phyloP scores from a whole-genome alignment of 495 filamentous ascomycete species.

The Lepidopterella palustris region DNA sequence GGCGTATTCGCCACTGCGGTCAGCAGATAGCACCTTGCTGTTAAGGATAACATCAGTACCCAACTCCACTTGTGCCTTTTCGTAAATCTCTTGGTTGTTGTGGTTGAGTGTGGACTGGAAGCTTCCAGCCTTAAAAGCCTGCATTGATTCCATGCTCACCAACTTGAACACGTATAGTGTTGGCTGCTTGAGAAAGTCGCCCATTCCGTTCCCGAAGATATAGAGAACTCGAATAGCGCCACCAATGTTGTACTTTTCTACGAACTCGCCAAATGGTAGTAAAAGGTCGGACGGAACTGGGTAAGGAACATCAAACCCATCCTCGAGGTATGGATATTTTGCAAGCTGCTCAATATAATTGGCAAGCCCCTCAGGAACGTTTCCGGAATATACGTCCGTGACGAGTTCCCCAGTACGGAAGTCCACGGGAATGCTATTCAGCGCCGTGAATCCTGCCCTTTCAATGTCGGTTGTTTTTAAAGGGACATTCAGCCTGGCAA shows the following conservation, averaged over 20 bases:
- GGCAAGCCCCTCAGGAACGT: slow-evolving; percentile 27
- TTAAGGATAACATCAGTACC: slow-evolving; percentile 33
- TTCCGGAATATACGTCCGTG: neutral
- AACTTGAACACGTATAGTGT: slow-evolving; percentile 31
- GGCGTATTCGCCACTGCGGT: slow-evolving; percentile 26
- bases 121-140: slow-evolving; percentile 10
- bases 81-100: slow-evolving; percentile 41
- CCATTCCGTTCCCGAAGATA: slow-evolving; percentile 17
- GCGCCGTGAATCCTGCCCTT: neutral
- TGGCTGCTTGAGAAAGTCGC: slow-evolving; percentile 36
- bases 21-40: slow-evolving; percentile 30
- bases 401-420: neutral
- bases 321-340: slow-evolving; percentile 39
- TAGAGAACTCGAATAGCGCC: slow-evolving; percentile 7
- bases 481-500: slow-evolving; percentile 29
- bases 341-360: slow-evolving; percentile 32
- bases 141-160: slow-evolving; percentile 9
- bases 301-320: slow-evolving; percentile 39
- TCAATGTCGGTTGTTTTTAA: neutral
- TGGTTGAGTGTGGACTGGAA: slow-evolving; percentile 33
- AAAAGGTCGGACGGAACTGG: slow-evolving; percentile 39
- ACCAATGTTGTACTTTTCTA: slow-evolving; percentile 38
- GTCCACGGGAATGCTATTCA: slow-evolving; percentile 22
- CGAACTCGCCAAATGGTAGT: slow-evolving; percentile 39
- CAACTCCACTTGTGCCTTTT: slow-evolving; percentile 31